Conservation (phyloP, 2,329 filamentous ascomycete species). For the Ceratocystis smalleyi region DNA sequence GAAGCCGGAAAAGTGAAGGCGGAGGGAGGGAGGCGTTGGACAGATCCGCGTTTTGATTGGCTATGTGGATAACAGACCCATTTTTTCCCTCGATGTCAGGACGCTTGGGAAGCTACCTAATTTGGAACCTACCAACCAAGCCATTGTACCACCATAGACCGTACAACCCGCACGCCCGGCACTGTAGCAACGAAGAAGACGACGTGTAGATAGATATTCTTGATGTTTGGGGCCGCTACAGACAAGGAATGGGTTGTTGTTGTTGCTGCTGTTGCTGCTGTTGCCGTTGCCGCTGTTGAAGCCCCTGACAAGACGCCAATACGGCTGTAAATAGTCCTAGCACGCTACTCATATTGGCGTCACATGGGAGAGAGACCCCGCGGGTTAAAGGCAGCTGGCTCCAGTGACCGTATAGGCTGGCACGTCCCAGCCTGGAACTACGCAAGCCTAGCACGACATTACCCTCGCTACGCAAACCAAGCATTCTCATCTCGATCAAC, state of each 20-base stretch:
- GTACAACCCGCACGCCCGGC: too few species aligned
- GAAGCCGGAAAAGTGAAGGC: neutral
- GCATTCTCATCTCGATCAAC: neutral
- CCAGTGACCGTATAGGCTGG: neutral
- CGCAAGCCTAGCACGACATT: too few species aligned
- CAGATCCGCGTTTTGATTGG: neutral
- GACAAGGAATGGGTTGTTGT: too few species aligned
- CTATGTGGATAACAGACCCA: neutral
- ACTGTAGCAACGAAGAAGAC: too few species aligned
- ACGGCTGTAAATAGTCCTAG: too few species aligned
- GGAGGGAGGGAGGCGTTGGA: neutral
- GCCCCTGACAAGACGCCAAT: too few species aligned
- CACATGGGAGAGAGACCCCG: too few species aligned
- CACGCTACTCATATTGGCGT: too few species aligned
- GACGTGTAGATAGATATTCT: neutral
- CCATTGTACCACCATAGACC: neutral
- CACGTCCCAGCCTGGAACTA: neutral
- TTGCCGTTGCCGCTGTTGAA: too few species aligned
- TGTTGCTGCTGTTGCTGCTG: too few species aligned
- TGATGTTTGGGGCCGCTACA: neutral
- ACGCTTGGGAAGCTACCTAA: neutral
- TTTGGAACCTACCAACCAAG: neutral
- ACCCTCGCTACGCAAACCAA: neutral
- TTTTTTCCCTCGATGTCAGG: neutral
- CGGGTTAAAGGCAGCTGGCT: too few species aligned